phyloP scores from a whole-genome alignment of 192 early-diverging fungal genomes.

The Podila epicladia region DNA sequence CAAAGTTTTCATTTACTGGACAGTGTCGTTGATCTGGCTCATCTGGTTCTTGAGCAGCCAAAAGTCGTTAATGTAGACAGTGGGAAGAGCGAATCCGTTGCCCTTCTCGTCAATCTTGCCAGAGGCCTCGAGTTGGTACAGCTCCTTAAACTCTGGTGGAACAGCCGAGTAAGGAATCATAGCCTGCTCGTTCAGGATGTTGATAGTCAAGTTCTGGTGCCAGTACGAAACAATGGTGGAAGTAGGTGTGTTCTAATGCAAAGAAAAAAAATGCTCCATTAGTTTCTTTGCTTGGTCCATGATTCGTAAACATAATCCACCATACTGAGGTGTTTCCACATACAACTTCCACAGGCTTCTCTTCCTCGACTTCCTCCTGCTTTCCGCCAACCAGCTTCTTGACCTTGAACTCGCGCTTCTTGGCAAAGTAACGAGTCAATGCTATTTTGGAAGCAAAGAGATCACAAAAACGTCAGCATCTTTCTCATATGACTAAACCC shows the following conservation, averaged over 20 bases:
- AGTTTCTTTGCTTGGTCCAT: not conserved
- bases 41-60: conserved; percentile 80
- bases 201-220: conserved; percentile 80
- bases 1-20: conserved; percentile 57
- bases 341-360: conserved; percentile 32
- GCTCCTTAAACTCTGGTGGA: conserved; percentile 63
- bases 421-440: conserved; percentile 61
- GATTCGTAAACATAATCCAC: not conserved
- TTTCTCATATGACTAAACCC: not conserved
- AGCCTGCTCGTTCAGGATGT: conserved; percentile 59
- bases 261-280: not conserved
- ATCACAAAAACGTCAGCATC: not conserved
- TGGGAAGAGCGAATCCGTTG: conserved; percentile 70
- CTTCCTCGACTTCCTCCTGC: conserved; percentile 22
- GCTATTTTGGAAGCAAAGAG: conserved; percentile 30
- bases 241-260: not conserved
- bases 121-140: conserved; percentile 54
- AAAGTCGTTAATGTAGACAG: conserved; percentile 83
- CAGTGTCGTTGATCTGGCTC: conserved; percentile 75
- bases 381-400: conserved; percentile 59
- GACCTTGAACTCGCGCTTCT: conserved; percentile 58
- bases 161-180: conserved; percentile 56
- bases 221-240: conserved; percentile 76
- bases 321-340: not conserved
- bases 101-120: conserved; percentile 42